Evolutionary conservation across 1,139 yeast genomes (phyloP).

Genomic region (Hemisphaericaspora xylanilytica): DNA sequence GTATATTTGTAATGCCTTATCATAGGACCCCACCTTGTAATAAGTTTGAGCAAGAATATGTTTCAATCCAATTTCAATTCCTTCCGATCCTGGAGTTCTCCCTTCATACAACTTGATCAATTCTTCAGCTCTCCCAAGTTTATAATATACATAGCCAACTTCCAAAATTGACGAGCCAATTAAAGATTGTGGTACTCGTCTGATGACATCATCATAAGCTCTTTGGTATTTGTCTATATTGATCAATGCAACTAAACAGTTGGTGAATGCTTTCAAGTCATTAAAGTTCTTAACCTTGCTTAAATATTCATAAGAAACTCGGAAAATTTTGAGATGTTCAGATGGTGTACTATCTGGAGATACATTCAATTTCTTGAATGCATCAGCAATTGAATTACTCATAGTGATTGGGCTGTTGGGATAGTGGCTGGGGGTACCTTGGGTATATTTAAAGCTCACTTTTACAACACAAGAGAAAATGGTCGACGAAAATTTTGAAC

Average conservation of each 20-base stretch:
- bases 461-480: too few species aligned
- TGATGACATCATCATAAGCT: slow-evolving; percentile 50
- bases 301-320: slow-evolving; percentile 43
- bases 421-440: too few species aligned
- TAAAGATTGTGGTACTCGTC: slow-evolving; percentile 36
- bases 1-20: slow-evolving; percentile 56
- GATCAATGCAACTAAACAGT: slow-evolving; percentile 67
- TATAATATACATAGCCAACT: slow-evolving; percentile 68
- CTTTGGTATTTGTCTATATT: slow-evolving; percentile 65
- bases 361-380: slow-evolving; percentile 42
- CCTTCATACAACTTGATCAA: slow-evolving; percentile 40
- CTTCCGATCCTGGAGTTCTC: slow-evolving; percentile 21
- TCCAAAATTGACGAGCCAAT: slow-evolving; percentile 48
- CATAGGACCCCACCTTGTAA: slow-evolving; percentile 63
- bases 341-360: slow-evolving; percentile 23
- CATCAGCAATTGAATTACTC: slow-evolving; percentile 44
- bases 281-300: slow-evolving; percentile 40
- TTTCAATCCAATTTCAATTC: slow-evolving; percentile 44
- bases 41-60: slow-evolving; percentile 84
- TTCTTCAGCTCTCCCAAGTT: slow-evolving; percentile 47
- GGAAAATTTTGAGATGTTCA: slow-evolving; percentile 41
- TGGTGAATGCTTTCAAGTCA: slow-evolving; percentile 54
- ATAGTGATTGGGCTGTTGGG: slow-evolving; percentile 18
- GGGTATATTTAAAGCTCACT: too few species aligned
- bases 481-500: too few species aligned